Evolutionary conservation across 2,329 filamentous ascomycete species (phyloP).

Genomic region (Tolypocladium album): DNA sequence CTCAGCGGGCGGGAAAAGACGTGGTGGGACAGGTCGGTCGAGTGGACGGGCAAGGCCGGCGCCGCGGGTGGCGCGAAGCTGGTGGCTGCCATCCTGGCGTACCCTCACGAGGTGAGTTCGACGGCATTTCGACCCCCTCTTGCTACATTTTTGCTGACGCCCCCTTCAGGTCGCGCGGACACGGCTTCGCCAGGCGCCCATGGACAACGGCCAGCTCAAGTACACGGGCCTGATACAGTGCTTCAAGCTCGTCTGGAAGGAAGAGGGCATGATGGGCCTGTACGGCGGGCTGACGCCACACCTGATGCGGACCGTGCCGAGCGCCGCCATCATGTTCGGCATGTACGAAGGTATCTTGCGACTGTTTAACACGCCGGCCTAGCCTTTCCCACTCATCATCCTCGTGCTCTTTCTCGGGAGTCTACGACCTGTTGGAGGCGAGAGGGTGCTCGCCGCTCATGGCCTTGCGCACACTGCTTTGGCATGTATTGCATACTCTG

Average conservation of each 20-base stretch:
- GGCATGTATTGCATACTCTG: not conserved
- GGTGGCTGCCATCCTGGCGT: conserved; percentile 72
- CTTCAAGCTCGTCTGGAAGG: conserved; percentile 77
- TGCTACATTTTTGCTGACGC: not conserved
- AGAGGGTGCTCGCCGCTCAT: not conserved
- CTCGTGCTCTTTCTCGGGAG: not conserved
- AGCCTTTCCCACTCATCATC: not conserved
- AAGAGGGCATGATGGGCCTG: conserved; percentile 75
- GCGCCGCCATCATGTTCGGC: conserved; percentile 92
- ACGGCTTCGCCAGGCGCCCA: conserved; percentile 74
- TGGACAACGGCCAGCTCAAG: conserved; percentile 59
- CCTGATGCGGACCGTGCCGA: conserved; percentile 81
- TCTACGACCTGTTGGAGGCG: not conserved
- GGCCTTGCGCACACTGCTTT: not conserved
- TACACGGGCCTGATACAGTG: conserved; percentile 85
- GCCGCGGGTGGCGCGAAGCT: conserved; percentile 81
- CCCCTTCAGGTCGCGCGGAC: conserved; percentile 62
- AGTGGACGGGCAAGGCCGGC: conserved; percentile 68
- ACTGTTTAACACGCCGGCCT: conserved; percentile 29
- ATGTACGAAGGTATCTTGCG: conserved; percentile 59
- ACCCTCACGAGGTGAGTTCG: conserved; percentile 71
- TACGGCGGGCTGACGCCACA: conserved; percentile 91
- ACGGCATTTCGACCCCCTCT: not conserved
- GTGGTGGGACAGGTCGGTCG: conserved; percentile 62
- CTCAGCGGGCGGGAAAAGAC: conserved; percentile 52